Conservation (phyloP, 2,329 filamentous ascomycete species). For the Coniella vitis region DNA sequence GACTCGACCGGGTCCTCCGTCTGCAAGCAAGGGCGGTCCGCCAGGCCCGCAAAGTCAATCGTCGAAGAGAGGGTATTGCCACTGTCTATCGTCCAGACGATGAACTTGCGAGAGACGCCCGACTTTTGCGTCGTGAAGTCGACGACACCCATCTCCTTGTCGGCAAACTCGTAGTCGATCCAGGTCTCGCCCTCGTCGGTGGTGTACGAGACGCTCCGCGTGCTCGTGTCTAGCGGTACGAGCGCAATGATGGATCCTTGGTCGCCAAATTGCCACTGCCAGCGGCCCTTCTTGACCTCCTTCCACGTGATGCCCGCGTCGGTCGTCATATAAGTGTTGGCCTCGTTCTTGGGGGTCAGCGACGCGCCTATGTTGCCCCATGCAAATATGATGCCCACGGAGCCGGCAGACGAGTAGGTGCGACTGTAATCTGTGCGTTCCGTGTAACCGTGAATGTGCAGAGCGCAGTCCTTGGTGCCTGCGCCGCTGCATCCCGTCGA, state of each 20-base stretch:
- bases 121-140: conserved; percentile 85
- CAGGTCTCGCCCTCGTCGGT: conserved; percentile 76
- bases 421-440: conserved; percentile 76
- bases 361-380: conserved; percentile 79
- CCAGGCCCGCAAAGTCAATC: conserved; percentile 79
- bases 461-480: conserved; percentile 57
- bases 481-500: conserved; percentile 61
- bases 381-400: conserved; percentile 84
- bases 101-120: conserved; percentile 83
- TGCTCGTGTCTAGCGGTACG: conserved; percentile 62
- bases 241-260: conserved; percentile 90
- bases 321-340: conserved; percentile 82
- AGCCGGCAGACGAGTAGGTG: conserved; percentile 82
- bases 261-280: conserved; percentile 93
- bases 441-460: conserved; percentile 94
- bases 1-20: conserved; percentile 47
- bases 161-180: conserved; percentile 66
- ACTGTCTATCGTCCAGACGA: conserved; percentile 71
- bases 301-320: conserved; percentile 91
- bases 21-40: conserved; percentile 64
- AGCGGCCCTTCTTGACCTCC: conserved; percentile 76
- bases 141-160: conserved; percentile 63
- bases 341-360: conserved; percentile 61
- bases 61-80: conserved; percentile 67
- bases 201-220: conserved; percentile 66